A percentile compares a stretch with the other conserved stretches of the same genome.
These are phyloP conservation scores for Eucalyptus sp. DNA, from an alignment of 345 rosid genomes.

Conservation along the genomic window DNA sequence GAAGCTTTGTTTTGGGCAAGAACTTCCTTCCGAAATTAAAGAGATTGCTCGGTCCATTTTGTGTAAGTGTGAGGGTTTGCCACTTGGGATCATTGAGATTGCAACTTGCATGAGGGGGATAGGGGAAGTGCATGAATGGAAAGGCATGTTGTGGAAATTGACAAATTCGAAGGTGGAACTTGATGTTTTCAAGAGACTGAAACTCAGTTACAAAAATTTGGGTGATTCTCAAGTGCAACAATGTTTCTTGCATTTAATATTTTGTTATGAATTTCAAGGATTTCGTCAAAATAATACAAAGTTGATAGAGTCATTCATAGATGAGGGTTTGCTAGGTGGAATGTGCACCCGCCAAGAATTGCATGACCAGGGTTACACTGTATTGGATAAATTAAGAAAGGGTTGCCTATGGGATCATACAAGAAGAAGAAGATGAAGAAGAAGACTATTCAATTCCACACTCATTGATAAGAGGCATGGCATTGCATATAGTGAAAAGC, in stretches of 20 bases:
- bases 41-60: background rate
- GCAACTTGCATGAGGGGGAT: constrained; percentile 6
- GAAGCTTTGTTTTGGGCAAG: background rate
- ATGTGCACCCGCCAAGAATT: no score
- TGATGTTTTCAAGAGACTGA: background rate
- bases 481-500: no score
- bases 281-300: no score
- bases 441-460: no score
- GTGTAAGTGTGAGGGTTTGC: background rate
- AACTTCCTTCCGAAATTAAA: background rate
- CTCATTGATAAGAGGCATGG: no score
- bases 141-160: background rate
- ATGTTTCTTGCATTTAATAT: background rate
- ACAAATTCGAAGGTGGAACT: background rate
- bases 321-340: no score
- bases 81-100: background rate
- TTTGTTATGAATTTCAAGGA: no score
- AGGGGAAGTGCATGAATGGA: background rate
- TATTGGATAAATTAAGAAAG: no score
- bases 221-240: background rate
- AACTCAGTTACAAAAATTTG: background rate
- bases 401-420: no score
- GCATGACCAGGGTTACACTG: no score
- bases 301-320: no score
- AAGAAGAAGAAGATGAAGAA: no score